phyloP scores from a whole-genome alignment of 1,284 basidiomycete species.

The Bondarzewia mesenterica region DNA sequence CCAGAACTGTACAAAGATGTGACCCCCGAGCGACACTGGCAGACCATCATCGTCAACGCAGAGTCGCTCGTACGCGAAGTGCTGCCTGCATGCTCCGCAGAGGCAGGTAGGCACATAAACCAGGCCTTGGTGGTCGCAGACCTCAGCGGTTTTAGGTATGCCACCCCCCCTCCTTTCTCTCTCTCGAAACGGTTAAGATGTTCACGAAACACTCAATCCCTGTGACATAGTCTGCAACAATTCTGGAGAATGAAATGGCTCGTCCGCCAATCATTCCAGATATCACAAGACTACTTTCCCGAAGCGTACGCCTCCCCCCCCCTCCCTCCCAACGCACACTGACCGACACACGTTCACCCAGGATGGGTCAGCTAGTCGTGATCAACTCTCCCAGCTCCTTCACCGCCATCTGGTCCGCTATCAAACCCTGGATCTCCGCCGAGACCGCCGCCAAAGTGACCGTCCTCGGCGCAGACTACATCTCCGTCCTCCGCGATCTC shows the following conservation, averaged over 20 bases:
- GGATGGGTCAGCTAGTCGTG: conserved; percentile 62
- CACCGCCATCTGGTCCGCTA: conserved; percentile 57
- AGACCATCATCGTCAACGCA: conserved; percentile 50
- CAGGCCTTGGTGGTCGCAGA: conserved; percentile 58
- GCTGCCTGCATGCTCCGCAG: conserved; percentile 52
- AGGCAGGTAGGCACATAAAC: conserved; percentile 40
- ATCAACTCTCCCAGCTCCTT: conserved; percentile 66
- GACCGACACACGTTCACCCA: conserved; percentile 21
- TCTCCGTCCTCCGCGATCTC: conserved; percentile 42
- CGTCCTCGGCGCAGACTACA: conserved; percentile 53
- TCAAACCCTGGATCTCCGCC: conserved; percentile 65
- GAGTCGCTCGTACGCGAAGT: conserved; percentile 58
- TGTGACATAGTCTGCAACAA: too few relatives aligned
- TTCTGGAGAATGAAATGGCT: too few relatives aligned
- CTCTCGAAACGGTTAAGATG: too few relatives aligned
- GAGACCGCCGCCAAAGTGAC: conserved; percentile 61
- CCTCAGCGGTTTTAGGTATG: too few relatives aligned
- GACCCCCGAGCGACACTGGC: conserved; percentile 55
- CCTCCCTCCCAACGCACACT: too few relatives aligned
- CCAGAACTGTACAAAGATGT: conserved; percentile 52
- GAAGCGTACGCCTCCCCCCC: too few relatives aligned
- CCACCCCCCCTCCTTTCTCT: too few relatives aligned
- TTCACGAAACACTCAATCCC: too few relatives aligned
- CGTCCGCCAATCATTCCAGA: too few relatives aligned
- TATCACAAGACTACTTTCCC: conserved; percentile 70